A percentile compares a stretch with the other conserved stretches of the same genome.
phyloP scores from a whole-genome alignment of 371 early-diverging fungal species.

The Thermomucor indicae-seudaticae region DNA sequence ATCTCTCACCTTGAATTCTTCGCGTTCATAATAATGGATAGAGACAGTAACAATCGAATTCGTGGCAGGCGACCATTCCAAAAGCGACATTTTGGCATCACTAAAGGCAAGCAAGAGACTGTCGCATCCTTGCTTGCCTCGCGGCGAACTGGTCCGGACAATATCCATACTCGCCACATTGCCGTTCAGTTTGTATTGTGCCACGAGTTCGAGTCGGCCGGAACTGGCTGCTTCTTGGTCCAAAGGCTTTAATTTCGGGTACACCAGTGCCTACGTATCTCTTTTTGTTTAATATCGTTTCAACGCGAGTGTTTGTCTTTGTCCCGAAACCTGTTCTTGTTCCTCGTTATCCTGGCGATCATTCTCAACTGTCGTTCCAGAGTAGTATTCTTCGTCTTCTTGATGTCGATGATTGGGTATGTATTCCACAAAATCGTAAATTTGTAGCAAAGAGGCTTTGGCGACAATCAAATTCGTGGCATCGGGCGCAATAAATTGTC shows the following conservation, averaged over 20 bases:
- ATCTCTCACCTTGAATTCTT: conserved; percentile 69
- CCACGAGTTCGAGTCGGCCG: conserved; percentile 73
- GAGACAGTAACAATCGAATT: conserved; percentile 87
- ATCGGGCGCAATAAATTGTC: conserved; percentile 69
- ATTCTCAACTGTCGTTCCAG: neutral
- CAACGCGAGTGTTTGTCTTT: conserved; percentile 19
- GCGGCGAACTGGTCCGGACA: conserved; percentile 64
- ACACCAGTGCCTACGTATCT: conserved; percentile 29
- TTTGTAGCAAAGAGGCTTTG: conserved; percentile 71
- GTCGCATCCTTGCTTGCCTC: conserved; percentile 72
- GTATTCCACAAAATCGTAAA: conserved; percentile 74
- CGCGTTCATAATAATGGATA: conserved; percentile 95
- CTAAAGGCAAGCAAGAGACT: conserved; percentile 80
- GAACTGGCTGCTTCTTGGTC: conserved; percentile 35
- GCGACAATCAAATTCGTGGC: conserved; percentile 77
- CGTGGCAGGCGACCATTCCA: conserved; percentile 79
- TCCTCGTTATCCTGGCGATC: conserved; percentile 5
- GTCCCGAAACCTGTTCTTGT: conserved; percentile 18
- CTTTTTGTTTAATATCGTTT: neutral
- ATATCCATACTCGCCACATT: conserved; percentile 75
- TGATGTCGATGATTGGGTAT: conserved; percentile 21
- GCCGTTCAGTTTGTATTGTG: conserved; percentile 77
- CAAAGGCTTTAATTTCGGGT: conserved; percentile 39
- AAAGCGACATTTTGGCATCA: conserved; percentile 95
- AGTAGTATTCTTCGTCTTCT: neutral